phyloP scores from a whole-genome alignment of 2,329 filamentous ascomycete species.

The Ceratocystis papillata region DNA sequence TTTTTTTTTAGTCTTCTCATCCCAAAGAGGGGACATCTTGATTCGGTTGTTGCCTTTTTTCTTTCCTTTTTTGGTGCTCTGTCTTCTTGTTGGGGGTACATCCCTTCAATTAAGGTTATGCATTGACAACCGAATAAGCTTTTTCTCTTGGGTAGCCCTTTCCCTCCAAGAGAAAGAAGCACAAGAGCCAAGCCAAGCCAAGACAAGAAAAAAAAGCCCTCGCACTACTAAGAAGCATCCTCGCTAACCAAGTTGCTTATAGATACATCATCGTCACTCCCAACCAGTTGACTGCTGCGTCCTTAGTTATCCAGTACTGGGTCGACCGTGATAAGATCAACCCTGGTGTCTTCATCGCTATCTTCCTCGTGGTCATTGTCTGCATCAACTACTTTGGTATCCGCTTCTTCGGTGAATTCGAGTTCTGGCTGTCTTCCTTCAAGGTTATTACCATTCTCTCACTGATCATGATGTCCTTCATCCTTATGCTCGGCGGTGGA shows the following conservation, averaged over 20 bases:
- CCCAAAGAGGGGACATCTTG: background rate
- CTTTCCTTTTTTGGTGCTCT: background rate
- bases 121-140: slow-evolving; percentile 8
- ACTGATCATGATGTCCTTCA: slow-evolving; percentile 53
- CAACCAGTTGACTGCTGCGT: slow-evolving; percentile 72
- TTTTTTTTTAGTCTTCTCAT: no score
- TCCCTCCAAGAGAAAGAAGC: no score
- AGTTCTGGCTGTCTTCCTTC: slow-evolving; percentile 53
- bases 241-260: slow-evolving; percentile 33
- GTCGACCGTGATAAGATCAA: slow-evolving; percentile 54
- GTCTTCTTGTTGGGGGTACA: no score
- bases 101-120: slow-evolving; percentile 6
- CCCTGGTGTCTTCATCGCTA: slow-evolving; percentile 67
- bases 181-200: background rate
- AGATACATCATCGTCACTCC: slow-evolving; percentile 81
- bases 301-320: slow-evolving; percentile 73
- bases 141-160: background rate
- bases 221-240: no score
- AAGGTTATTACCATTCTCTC: slow-evolving; percentile 58
- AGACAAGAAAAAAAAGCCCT: no score
- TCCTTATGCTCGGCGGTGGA: slow-evolving; percentile 55
- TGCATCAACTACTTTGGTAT: slow-evolving; percentile 61
- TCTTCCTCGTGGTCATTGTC: slow-evolving; percentile 53
- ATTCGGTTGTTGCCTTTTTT: background rate
- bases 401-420: slow-evolving; percentile 55